These are phyloP conservation scores for Echria macrotheca DNA, from an alignment of 495 filamentous ascomycete genomes.

Conservation along the genomic window DNA sequence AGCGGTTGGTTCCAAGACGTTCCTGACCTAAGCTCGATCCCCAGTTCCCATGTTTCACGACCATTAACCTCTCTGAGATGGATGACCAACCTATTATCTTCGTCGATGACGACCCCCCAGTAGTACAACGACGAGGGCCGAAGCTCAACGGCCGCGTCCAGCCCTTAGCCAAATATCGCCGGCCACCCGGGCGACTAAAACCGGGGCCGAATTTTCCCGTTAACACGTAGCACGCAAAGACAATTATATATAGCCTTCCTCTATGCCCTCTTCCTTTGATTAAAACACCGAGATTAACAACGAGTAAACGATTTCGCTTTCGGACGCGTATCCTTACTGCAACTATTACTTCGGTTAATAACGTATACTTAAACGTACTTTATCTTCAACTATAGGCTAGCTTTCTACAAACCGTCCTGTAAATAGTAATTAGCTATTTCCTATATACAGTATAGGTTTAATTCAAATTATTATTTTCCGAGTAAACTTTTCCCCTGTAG, in stretches of 20 bases:
- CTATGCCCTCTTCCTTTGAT: neutral
- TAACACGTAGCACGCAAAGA: neutral
- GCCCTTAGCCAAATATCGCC: neutral
- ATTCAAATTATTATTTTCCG: slow-evolving; percentile 8
- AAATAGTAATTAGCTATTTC: neutral
- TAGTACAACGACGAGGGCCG: slow-evolving; percentile 8
- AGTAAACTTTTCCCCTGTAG: slow-evolving; percentile 13
- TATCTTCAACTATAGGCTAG: slow-evolving; percentile 10
- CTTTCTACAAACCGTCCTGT: neutral
- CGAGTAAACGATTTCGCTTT: slow-evolving; percentile 11
- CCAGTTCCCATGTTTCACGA: slow-evolving; percentile 1
- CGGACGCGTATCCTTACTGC: slow-evolving; percentile 12
- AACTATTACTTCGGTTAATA: slow-evolving; percentile 5
- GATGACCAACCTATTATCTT: slow-evolving; percentile 12
- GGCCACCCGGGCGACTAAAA: slow-evolving; percentile 9
- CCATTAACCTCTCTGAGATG: slow-evolving; percentile 4
- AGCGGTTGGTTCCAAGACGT: slow-evolving; percentile 5
- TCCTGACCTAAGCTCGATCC: slow-evolving; percentile 12
- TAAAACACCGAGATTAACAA: neutral
- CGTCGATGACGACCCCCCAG: slow-evolving; percentile 12
- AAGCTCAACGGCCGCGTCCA: slow-evolving; percentile 10
- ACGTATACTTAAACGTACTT: slow-evolving; percentile 9
- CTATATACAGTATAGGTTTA: neutral
- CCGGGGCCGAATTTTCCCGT: slow-evolving; percentile 8
- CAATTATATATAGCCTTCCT: slow-evolving; percentile 3